Percentiles rank a stretch among this genome's conserved stretches.
Conservation (phyloP, 2,329 filamentous ascomycete species). For the Botrytis fragariae region DNA sequence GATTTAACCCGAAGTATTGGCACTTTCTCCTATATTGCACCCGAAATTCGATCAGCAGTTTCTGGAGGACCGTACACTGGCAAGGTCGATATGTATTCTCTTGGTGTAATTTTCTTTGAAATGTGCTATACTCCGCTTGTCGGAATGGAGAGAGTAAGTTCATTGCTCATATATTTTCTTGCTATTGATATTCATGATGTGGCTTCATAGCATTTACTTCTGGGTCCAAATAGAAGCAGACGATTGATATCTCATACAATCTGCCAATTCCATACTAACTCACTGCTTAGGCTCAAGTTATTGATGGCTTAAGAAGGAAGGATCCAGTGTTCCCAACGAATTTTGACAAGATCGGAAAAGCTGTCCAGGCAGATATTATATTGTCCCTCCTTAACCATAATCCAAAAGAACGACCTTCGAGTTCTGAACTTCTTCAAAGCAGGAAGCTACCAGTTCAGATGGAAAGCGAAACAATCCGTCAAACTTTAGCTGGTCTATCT, state of each 20-base stretch:
- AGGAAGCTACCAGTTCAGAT: slow-evolving; percentile 87
- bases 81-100: slow-evolving; percentile 97
- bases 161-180: not conserved
- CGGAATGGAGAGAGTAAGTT: slow-evolving; percentile 57
- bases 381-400: slow-evolving; percentile 76
- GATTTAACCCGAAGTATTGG: slow-evolving; percentile 71
- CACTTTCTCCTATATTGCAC: slow-evolving; percentile 89
- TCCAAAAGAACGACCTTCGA: slow-evolving; percentile 78
- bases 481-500: slow-evolving; percentile 75
- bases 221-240: not conserved
- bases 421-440: slow-evolving; percentile 76
- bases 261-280: not conserved
- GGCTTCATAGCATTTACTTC: not conserved
- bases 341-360: slow-evolving; percentile 68
- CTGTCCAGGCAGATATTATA: slow-evolving; percentile 72
- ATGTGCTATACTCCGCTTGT: slow-evolving; percentile 72
- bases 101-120: slow-evolving; percentile 97
- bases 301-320: slow-evolving; percentile 67
- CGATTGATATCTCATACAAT: not conserved
- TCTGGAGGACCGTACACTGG: slow-evolving; percentile 73
- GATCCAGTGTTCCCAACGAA: slow-evolving; percentile 68
- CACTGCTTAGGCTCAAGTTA: slow-evolving; percentile 44
- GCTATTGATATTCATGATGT: not conserved
- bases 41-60: slow-evolving; percentile 79
- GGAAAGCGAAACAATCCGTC: slow-evolving; percentile 85